phyloP scores from a whole-genome alignment of 2,329 filamentous ascomycete species.

The Rhynchosporium agropyri region DNA sequence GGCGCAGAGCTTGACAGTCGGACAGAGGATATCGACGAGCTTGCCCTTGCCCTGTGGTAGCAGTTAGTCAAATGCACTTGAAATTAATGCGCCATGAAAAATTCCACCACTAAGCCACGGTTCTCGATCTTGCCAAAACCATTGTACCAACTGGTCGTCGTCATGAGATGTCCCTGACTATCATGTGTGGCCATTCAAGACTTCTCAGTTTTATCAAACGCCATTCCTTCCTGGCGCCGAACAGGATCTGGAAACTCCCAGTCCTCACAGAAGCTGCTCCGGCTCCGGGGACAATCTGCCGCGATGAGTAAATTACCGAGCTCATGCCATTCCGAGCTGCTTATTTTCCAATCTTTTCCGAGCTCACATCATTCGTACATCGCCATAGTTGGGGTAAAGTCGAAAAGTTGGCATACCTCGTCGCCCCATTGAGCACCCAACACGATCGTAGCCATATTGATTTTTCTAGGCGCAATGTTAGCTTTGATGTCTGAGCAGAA shows the following conservation, averaged over 20 bases:
- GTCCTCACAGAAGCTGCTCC: too few relatives aligned
- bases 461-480: background rate
- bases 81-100: background rate
- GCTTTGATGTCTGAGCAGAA: background rate
- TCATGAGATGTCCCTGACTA: too few relatives aligned
- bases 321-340: background rate
- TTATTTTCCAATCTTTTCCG: background rate
- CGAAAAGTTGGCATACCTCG: slow-evolving; percentile 13
- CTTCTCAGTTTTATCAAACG: too few relatives aligned
- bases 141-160: too few relatives aligned
- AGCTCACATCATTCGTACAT: background rate
- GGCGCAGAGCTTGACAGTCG: slow-evolving; percentile 19
- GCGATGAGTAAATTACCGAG: background rate
- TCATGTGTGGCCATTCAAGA: too few relatives aligned
- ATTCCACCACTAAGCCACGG: background rate
- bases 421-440: slow-evolving; percentile 19
- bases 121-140: too few relatives aligned
- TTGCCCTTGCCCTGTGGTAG: slow-evolving; percentile 53
- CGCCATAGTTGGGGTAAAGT: background rate
- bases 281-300: background rate
- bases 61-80: background rate
- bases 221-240: too few relatives aligned
- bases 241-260: too few relatives aligned
- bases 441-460: slow-evolving; percentile 16
- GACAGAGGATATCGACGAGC: slow-evolving; percentile 56